Percentiles rank a stretch among this genome's conserved stretches.
These are phyloP conservation scores for Ganoderma sp. DNA, from an alignment of 1,284 basidiomycete species.

Conservation along the genomic window DNA sequence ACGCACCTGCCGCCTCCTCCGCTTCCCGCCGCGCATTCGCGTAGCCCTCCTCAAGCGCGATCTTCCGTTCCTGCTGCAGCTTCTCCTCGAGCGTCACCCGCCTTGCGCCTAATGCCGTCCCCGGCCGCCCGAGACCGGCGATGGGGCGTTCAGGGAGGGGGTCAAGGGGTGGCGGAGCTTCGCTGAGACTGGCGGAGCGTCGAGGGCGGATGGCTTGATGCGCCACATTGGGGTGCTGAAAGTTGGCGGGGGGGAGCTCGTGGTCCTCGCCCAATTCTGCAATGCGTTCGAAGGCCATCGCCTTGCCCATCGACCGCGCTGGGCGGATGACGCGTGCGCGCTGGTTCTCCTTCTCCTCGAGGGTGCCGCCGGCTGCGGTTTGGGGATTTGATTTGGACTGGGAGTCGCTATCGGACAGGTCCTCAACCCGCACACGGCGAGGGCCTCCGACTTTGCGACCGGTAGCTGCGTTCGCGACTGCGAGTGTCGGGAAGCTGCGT, in stretches of 20 bases:
- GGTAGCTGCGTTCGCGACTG: slow-evolving; percentile 42
- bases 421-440: slow-evolving; percentile 51
- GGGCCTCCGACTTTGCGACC: slow-evolving; percentile 45
- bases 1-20: slow-evolving; percentile 41
- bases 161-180: slow-evolving; percentile 45
- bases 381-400: slow-evolving; percentile 30
- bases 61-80: slow-evolving; percentile 52
- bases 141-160: slow-evolving; percentile 37
- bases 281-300: slow-evolving; percentile 31
- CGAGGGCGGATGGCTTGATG: slow-evolving; percentile 49
- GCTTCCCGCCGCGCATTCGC: slow-evolving; percentile 42
- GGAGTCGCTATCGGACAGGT: slow-evolving; percentile 43
- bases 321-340: slow-evolving; percentile 33
- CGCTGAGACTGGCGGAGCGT: slow-evolving; percentile 70
- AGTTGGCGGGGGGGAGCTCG: slow-evolving; percentile 12
- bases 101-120: slow-evolving; percentile 58
- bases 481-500: slow-evolving; percentile 31
- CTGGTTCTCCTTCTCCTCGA: slow-evolving; percentile 45
- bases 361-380: slow-evolving; percentile 21
- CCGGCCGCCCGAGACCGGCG: slow-evolving; percentile 48
- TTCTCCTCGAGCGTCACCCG: slow-evolving; percentile 60
- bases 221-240: neutral
- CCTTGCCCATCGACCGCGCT: slow-evolving; percentile 24
- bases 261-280: slow-evolving; percentile 27
- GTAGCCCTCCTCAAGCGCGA: slow-evolving; percentile 48